Evolutionary conservation across 352 stramenopile genomes (phyloP).

Genomic region (Pilasporangium apinafurcum): DNA sequence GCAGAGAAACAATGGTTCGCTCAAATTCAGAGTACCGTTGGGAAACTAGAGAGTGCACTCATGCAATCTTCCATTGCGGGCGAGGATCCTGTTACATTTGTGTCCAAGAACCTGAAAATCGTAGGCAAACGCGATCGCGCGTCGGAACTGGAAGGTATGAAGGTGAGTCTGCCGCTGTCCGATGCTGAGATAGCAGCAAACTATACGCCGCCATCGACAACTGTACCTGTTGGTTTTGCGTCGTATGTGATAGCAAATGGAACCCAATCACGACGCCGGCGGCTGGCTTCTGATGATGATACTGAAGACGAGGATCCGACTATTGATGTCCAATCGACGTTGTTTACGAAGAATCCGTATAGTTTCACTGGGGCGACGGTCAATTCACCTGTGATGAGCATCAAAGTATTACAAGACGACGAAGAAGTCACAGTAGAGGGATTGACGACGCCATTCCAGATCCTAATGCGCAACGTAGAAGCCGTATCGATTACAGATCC

Average conservation of each 20-base stretch:
- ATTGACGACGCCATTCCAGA: conserved; percentile 31
- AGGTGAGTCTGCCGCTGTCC: conserved; percentile 27
- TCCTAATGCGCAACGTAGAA: conserved; percentile 48
- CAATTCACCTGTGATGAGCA: conserved; percentile 56
- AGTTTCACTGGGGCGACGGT: conserved; percentile 34
- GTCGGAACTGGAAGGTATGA: conserved; percentile 30
- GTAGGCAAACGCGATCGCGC: conserved; percentile 32
- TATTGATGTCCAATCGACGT: conserved; percentile 54
- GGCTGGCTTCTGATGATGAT: conserved; percentile 4
- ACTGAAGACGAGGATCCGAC: conserved; percentile 18
- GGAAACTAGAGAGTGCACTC: conserved; percentile 37
- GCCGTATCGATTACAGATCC: conserved; percentile 9
- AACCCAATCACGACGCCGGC: neutral
- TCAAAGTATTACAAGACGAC: conserved; percentile 34
- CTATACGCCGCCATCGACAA: conserved; percentile 40
- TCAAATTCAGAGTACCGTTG: conserved; percentile 40
- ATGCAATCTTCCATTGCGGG: conserved; percentile 34
- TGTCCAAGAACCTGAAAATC: conserved; percentile 62
- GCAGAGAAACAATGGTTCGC: conserved; percentile 22
- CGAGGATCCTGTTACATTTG: conserved; percentile 39
- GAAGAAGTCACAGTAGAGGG: conserved; percentile 24
- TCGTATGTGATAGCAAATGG: conserved; percentile 16
- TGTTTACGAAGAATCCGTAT: conserved; percentile 66
- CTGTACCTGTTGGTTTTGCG: conserved; percentile 41
- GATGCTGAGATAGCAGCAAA: conserved; percentile 41